These are phyloP conservation scores for Penicillium malachiteum DNA, from an alignment of 495 filamentous ascomycete genomes.

Conservation along the genomic window DNA sequence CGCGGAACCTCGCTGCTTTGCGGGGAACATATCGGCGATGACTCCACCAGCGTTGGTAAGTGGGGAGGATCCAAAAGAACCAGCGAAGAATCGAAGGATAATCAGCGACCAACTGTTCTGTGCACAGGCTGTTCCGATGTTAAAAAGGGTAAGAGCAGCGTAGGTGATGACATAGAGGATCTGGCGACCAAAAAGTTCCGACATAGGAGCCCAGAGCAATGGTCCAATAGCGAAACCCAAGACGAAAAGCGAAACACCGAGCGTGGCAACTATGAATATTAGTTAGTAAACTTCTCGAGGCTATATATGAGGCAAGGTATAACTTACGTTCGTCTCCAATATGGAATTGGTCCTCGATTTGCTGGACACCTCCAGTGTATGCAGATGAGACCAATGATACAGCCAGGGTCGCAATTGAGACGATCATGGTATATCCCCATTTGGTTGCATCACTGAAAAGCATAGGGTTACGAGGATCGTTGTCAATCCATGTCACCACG, in stretches of 20 bases:
- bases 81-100: slow-evolving; percentile 75
- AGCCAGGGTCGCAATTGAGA: slow-evolving; percentile 67
- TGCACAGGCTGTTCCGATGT: slow-evolving; percentile 59
- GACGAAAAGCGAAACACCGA: slow-evolving; percentile 74
- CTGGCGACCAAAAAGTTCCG: slow-evolving; percentile 73
- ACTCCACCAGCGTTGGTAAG: slow-evolving; percentile 73
- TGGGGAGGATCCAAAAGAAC: slow-evolving; percentile 73
- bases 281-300: neutral
- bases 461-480: slow-evolving; percentile 73
- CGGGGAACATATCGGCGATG: slow-evolving; percentile 72
- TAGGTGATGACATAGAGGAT: slow-evolving; percentile 66
- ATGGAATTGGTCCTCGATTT: slow-evolving; percentile 60
- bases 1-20: slow-evolving; percentile 62
- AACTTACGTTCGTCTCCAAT: slow-evolving; percentile 45
- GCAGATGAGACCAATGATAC: slow-evolving; percentile 78
- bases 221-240: slow-evolving; percentile 69
- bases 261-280: slow-evolving; percentile 45
- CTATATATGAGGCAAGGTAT: neutral
- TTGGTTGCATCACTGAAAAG: slow-evolving; percentile 59
- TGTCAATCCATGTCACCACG: slow-evolving; percentile 68
- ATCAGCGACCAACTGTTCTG: slow-evolving; percentile 65
- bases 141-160: slow-evolving; percentile 64
- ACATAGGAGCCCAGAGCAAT: slow-evolving; percentile 64
- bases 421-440: slow-evolving; percentile 66
- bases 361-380: slow-evolving; percentile 67